A percentile compares a stretch with the other conserved stretches of the same genome.
Conservation (phyloP, 1,139 yeast genomes). For the Taiozyma sp. region DNA sequence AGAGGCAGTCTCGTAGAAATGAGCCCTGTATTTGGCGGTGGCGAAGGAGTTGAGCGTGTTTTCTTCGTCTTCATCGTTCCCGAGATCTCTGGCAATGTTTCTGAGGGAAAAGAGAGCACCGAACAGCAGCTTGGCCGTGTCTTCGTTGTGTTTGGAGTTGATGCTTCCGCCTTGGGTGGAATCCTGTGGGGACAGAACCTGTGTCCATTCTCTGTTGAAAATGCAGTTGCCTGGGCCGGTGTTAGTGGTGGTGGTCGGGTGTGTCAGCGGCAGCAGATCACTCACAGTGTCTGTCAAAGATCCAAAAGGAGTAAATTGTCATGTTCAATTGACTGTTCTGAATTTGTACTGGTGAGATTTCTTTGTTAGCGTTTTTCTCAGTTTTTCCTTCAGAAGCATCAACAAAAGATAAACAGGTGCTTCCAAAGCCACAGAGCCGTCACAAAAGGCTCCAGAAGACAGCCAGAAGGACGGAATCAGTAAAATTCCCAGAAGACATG, state of each 20-base stretch:
- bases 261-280: background rate
- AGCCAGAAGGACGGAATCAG: background rate
- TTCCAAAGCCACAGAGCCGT: background rate
- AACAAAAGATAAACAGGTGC: background rate
- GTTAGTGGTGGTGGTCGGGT: background rate
- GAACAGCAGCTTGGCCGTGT: slow-evolving; percentile 73
- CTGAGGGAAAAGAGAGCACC: slow-evolving; percentile 85
- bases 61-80: slow-evolving; percentile 30
- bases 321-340: slow-evolving; percentile 23
- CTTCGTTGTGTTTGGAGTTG: slow-evolving; percentile 55
- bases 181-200: slow-evolving; percentile 15
- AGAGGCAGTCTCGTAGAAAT: slow-evolving; percentile 74
- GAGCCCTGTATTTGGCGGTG: slow-evolving; percentile 74
- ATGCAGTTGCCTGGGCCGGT: slow-evolving; percentile 49
- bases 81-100: slow-evolving; percentile 64
- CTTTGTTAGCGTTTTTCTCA: background rate
- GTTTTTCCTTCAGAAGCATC: background rate
- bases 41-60: slow-evolving; percentile 63
- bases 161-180: slow-evolving; percentile 35
- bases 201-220: slow-evolving; percentile 59
- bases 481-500: background rate
- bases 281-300: slow-evolving; percentile 82
- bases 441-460: background rate
- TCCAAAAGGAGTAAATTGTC: slow-evolving; percentile 78
- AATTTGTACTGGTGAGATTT: background rate